Conservation (phyloP, 345 rosid genomes). For the Eucalyptus tenuipes region DNA sequence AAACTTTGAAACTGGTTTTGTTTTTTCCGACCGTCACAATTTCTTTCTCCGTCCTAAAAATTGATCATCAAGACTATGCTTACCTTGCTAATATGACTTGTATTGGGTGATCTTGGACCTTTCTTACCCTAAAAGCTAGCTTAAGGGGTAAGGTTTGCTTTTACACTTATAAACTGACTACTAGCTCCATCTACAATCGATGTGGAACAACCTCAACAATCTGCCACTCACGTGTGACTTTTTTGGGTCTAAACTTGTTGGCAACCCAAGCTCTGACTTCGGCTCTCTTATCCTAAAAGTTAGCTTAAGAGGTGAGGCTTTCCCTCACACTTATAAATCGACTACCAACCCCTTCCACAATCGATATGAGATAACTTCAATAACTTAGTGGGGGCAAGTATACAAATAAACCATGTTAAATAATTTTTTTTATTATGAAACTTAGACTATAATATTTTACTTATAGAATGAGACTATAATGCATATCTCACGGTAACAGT, state of each 20-base stretch:
- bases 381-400: not conserved
- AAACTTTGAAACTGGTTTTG: not conserved
- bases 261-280: rapidly evolving
- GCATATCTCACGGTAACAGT: not conserved
- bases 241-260: too few relatives aligned
- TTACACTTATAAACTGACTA: too few relatives aligned
- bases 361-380: rapidly evolving
- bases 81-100: not conserved
- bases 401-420: not conserved
- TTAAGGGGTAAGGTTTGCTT: rapidly evolving
- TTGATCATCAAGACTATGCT: not conserved
- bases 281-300: too few relatives aligned
- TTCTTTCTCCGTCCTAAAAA: not conserved
- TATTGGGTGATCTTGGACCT: rapidly evolving
- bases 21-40: not conserved
- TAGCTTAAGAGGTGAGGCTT: too few relatives aligned
- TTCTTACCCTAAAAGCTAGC: rapidly evolving
- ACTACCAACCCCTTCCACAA: rapidly evolving
- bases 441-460: not conserved
- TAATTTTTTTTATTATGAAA: not conserved
- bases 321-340: rapidly evolving
- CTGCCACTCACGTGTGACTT: rapidly evolving
- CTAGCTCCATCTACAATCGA: rapidly evolving
- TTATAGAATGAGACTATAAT: not conserved
- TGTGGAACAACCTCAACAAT: rapidly evolving